Evolutionary conservation across 1,284 basidiomycete species (phyloP), one percentile per base, ranked within the genome.

Genomic region (Naganishia sp.): DNA sequence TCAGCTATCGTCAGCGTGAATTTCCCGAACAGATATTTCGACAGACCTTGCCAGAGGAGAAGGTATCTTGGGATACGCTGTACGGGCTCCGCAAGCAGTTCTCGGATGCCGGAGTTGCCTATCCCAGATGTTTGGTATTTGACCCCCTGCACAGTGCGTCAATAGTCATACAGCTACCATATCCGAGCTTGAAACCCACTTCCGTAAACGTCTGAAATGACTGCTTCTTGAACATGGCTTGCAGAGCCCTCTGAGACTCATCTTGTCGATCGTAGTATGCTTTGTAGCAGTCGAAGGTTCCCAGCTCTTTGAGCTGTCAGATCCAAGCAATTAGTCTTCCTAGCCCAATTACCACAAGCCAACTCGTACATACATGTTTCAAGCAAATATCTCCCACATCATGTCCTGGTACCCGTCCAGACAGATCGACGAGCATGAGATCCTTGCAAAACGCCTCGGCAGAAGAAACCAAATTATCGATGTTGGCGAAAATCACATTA

Each of bases 51-150:
- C 79, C 97, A 92, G 70, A 99, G 84, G 28, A 99, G 83, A 2
- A 92, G 96, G 80, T 99, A 99, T 65, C 95, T 85, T 0, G 96
- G 94, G 70, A 99, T 92, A 33, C 96, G 88, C 78, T 99, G 96
- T n/a, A 98, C 92, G n/a, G 96, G 96, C 75, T 99, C 96, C 87
- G 98, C 97, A 49, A 99, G 83, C 49, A 99, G 86, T 78, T 99
- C 95, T 23, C 92, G 86, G 48, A 99, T 83, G 15, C 95, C 94
- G 55, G 94, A 86, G 67, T 94, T 95, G 70, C 85, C 86, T 44
- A 87, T 82, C 66, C 93, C 93, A 15, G 88, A 84, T 3, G 87
- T 87, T 69, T 90, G 87, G 75, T 94, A 93, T 82, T 96, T 95
- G 71, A 92, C 90, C 63, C 88, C 87, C 91, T 94, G 72, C 23